phyloP scores from a whole-genome alignment of 75 land plant species.

The Gnetum montanum region DNA sequence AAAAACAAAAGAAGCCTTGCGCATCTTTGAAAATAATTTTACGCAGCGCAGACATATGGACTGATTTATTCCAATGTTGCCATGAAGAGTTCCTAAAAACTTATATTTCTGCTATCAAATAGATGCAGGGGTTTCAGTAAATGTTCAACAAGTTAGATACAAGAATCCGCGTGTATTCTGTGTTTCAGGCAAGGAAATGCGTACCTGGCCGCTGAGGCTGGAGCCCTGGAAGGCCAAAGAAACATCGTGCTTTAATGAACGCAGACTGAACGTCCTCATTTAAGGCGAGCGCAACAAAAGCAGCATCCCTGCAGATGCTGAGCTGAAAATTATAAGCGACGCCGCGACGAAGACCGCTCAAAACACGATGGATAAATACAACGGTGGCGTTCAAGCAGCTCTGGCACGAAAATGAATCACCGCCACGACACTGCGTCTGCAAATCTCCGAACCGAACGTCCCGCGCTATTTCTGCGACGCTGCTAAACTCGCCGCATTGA shows the following conservation, averaged over 20 bases:
- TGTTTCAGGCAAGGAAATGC: neutral
- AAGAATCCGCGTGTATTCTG: neutral
- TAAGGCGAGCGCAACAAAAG: slow-evolving; percentile 59
- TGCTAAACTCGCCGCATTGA: slow-evolving; percentile 38
- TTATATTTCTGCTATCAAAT: too few species aligned
- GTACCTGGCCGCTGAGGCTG: slow-evolving; percentile 27
- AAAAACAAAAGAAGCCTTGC: too few species aligned
- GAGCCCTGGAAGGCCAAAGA: slow-evolving; percentile 49
- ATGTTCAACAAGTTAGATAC: too few species aligned
- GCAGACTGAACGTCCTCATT: slow-evolving; percentile 25
- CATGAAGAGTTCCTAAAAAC: too few species aligned
- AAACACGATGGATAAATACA: slow-evolving; percentile 31
- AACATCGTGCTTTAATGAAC: slow-evolving; percentile 48
- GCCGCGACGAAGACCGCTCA: too few species aligned
- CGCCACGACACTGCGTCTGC: slow-evolving; percentile 21
- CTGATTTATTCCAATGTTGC: too few species aligned
- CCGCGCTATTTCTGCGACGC: slow-evolving; percentile 38
- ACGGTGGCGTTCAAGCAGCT: slow-evolving; percentile 49
- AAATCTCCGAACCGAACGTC: slow-evolving; percentile 39
- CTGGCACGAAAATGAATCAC: slow-evolving; percentile 26
- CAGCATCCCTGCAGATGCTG: slow-evolving; percentile 58
- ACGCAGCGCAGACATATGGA: too few species aligned
- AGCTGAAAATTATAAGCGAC: slow-evolving; percentile 31
- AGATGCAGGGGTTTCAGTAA: too few species aligned
- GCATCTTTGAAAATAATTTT: too few species aligned